phyloP scores from a whole-genome alignment of 2,329 filamentous ascomycete species.

The Xylariaceae sp. region DNA sequence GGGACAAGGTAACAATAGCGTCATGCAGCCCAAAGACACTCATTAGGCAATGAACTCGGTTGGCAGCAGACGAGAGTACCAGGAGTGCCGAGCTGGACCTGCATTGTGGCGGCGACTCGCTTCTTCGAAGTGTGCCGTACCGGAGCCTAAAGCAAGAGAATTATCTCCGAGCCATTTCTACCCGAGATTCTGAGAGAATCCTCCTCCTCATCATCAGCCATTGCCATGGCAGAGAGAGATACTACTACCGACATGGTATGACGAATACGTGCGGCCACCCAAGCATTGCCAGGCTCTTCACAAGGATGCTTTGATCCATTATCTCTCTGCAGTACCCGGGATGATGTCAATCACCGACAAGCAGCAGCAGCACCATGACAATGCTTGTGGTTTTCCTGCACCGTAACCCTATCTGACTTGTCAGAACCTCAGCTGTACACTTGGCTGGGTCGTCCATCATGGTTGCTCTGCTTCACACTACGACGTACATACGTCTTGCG shows the following conservation, averaged over 20 bases:
- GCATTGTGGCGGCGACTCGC: constrained; percentile 19
- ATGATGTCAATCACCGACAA: background rate
- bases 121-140: constrained; percentile 10
- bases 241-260: background rate
- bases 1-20: constrained; percentile 6
- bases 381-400: constrained; percentile 7
- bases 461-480: background rate
- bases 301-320: background rate
- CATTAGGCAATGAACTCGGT: background rate
- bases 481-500: background rate
- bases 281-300: background rate
- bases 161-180: constrained; percentile 5
- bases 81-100: constrained; percentile 12
- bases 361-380: constrained; percentile 1
- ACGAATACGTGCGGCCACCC: background rate
- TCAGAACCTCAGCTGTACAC: background rate
- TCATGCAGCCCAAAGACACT: background rate
- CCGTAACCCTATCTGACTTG: constrained; percentile 7
- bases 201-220: background rate
- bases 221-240: too few relatives aligned
- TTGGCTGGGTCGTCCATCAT: background rate
- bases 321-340: background rate
- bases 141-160: constrained; percentile 11
- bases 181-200: background rate
- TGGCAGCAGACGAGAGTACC: constrained; percentile 10